phyloP scores from a whole-genome alignment of 305 asterid genomes.

The Petunia hybrid region DNA sequence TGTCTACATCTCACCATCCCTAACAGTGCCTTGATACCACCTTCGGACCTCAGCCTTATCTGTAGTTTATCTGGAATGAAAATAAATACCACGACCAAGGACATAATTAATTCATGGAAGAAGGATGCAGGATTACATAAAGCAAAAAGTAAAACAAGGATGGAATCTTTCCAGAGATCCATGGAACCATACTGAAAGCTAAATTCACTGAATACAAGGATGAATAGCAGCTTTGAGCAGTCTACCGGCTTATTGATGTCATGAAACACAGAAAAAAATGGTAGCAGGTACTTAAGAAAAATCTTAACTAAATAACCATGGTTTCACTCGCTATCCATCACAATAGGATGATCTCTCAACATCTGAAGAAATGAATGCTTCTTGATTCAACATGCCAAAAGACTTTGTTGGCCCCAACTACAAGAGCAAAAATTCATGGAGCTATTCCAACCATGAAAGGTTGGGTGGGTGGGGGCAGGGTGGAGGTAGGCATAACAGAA shows the following conservation, averaged over 20 bases:
- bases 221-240: not conserved
- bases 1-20: conserved; percentile 98
- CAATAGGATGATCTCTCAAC: not conserved
- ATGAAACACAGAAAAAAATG: not conserved
- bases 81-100: conserved; percentile 34
- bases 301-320: not conserved
- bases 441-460: conserved; percentile 4
- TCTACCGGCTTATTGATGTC: not conserved
- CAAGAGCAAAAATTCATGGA: not conserved
- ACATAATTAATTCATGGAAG: not conserved
- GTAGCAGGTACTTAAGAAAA: not conserved
- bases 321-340: not conserved
- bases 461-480: not conserved
- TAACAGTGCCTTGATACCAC: conserved; percentile 93
- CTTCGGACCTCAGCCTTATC: conserved; percentile 87
- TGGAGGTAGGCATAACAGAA: conserved; percentile 2
- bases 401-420: not conserved
- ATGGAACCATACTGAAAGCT: not conserved
- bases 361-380: conserved; percentile 14
- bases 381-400: conserved; percentile 4
- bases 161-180: not conserved
- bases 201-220: conserved; percentile 9
- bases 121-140: conserved; percentile 1
- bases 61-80: conserved; percentile 82
- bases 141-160: not conserved